These are phyloP conservation scores for Fusarium sp. DNA, from an alignment of 2,329 filamentous ascomycete genomes.

Conservation along the genomic window DNA sequence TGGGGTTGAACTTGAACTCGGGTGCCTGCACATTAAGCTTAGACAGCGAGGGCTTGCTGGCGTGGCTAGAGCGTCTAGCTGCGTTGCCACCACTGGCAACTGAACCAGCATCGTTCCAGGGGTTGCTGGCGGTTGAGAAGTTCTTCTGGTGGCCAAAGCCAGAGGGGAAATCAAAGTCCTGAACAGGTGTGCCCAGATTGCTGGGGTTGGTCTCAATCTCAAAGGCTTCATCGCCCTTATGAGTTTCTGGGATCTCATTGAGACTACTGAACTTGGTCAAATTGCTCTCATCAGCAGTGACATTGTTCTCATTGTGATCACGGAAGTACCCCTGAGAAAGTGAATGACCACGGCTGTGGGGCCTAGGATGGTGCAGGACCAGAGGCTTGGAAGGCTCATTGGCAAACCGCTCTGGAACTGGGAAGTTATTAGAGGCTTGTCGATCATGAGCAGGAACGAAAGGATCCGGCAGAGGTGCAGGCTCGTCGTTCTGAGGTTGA, in stretches of 20 bases:
- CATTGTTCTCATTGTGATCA: conserved; percentile 60
- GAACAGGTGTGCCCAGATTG: conserved; percentile 74
- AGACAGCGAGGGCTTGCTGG: conserved; percentile 77
- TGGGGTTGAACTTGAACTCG: conserved; percentile 83
- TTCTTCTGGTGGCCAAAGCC: conserved; percentile 64
- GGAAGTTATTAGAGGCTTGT: conserved; percentile 62
- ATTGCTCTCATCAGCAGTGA: conserved; percentile 43
- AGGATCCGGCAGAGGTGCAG: conserved; percentile 33
- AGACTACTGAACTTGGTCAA: conserved; percentile 51
- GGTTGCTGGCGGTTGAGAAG: conserved; percentile 70
- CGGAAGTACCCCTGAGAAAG: conserved; percentile 75
- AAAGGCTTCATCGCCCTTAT: conserved; percentile 65
- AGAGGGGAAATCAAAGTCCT: conserved; percentile 60
- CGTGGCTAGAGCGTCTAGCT: conserved; percentile 63
- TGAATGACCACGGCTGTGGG: conserved; percentile 80
- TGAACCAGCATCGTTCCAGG: conserved; percentile 68
- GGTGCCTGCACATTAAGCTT: conserved; percentile 91
- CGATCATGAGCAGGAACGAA: conserved; percentile 52
- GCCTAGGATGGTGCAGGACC: conserved; percentile 77
- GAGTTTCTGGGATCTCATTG: conserved; percentile 54
- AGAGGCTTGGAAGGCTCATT: conserved; percentile 65
- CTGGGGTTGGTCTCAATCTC: conserved; percentile 82
- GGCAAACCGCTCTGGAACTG: conserved; percentile 63
- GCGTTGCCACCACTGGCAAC: conserved; percentile 48
- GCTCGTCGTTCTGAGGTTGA: conserved; percentile 57